These are phyloP conservation scores for Tetrapisispora namnaoensis DNA, from an alignment of 805 yeast species.

Conservation along the genomic window DNA sequence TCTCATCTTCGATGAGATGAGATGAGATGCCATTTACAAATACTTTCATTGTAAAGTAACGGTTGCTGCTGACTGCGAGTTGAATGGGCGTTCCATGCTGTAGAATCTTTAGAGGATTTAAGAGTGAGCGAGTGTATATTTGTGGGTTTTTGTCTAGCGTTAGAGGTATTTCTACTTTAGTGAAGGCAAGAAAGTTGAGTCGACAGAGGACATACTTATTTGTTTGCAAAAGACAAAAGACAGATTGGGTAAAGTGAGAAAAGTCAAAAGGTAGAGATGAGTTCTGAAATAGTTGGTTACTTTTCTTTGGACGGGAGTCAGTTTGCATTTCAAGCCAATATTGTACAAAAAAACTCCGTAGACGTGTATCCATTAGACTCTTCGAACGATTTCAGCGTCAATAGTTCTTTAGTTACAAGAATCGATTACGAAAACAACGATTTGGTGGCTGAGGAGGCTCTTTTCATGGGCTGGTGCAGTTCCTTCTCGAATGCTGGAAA, in stretches of 20 bases:
- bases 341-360: constrained; percentile 27
- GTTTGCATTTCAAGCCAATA: constrained; percentile 27
- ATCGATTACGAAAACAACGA: constrained; percentile 28
- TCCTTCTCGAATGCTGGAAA: not conserved
- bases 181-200: no score
- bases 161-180: no score
- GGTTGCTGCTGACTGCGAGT: not conserved
- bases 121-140: no score
- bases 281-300: constrained; percentile 16
- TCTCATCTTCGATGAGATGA: constrained; percentile 4
- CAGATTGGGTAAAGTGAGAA: no score
- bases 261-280: constrained; percentile 6
- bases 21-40: not conserved
- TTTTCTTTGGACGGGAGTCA: constrained; percentile 25
- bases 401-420: constrained; percentile 24
- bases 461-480: constrained; percentile 23
- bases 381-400: constrained; percentile 16
- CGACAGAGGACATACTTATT: no score
- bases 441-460: constrained; percentile 18
- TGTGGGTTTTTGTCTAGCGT: no score
- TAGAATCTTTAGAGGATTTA: no score
- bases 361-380: constrained; percentile 27
- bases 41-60: not conserved
- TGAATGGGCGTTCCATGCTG: no score
- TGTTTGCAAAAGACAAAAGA: no score